phyloP scores from a whole-genome alignment of 2,329 filamentous ascomycete genomes.

The Penicillium sclerotiorum region DNA sequence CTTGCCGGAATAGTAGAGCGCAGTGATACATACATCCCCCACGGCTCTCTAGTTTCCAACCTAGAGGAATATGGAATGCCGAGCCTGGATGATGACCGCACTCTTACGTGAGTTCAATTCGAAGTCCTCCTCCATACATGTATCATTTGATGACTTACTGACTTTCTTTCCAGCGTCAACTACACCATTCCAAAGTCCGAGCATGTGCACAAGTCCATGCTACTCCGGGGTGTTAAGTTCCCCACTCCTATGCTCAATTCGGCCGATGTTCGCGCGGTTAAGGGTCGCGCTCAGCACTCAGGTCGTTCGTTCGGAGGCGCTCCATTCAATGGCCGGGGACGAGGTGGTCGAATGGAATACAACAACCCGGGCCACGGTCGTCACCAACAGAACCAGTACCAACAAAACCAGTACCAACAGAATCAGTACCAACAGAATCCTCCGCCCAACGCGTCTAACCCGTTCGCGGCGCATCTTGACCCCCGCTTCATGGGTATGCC shows the following conservation, averaged over 20 bases:
- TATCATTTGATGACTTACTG: slow-evolving; percentile 17
- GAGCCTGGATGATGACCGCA: slow-evolving; percentile 79
- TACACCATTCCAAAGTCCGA: slow-evolving; percentile 77
- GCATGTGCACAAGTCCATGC: slow-evolving; percentile 87
- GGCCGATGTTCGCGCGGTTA: slow-evolving; percentile 73
- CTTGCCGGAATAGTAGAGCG: slow-evolving; percentile 80
- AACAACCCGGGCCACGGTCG: slow-evolving; percentile 43
- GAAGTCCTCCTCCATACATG: background rate
- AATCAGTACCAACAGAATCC: too few relatives aligned
- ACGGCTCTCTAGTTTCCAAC: slow-evolving; percentile 77
- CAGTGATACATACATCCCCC: slow-evolving; percentile 80
- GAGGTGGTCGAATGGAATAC: slow-evolving; percentile 59
- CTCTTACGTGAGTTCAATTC: slow-evolving; percentile 68
- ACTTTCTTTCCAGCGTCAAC: slow-evolving; percentile 64
- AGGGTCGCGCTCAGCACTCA: slow-evolving; percentile 64
- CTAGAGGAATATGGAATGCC: slow-evolving; percentile 72
- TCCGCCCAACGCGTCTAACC: too few relatives aligned
- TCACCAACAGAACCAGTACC: too few relatives aligned
- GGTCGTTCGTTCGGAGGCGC: slow-evolving; percentile 73
- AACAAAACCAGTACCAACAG: too few relatives aligned
- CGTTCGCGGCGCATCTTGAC: slow-evolving; percentile 52
- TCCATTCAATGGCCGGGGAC: slow-evolving; percentile 56
- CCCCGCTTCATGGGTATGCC: slow-evolving; percentile 43
- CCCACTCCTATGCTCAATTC: slow-evolving; percentile 71
- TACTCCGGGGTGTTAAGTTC: slow-evolving; percentile 79